phyloP scores from a whole-genome alignment of 179 eudicot species.

The Silene noctiflora region DNA sequence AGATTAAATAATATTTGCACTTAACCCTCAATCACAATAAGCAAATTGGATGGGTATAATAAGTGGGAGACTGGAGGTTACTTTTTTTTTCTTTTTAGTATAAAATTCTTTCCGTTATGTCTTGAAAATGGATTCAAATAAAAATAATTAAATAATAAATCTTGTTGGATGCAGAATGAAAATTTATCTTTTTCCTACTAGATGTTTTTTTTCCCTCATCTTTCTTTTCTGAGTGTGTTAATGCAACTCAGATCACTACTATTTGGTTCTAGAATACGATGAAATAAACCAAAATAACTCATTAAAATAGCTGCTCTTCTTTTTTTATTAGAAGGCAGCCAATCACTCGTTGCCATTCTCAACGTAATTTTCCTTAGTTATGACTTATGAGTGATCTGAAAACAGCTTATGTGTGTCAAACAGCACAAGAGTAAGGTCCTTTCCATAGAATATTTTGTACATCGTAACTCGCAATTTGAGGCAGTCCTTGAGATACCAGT shows the following conservation, averaged over 20 bases:
- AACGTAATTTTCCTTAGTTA: too few species aligned
- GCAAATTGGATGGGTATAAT: too few species aligned
- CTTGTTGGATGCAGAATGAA: neutral
- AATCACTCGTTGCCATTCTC: too few species aligned
- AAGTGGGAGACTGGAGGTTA: too few species aligned
- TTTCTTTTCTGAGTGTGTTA: neutral
- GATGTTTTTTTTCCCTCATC: neutral
- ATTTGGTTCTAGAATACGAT: neutral
- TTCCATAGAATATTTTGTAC: neutral
- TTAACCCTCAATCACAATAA: too few species aligned
- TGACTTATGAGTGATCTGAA: too few species aligned
- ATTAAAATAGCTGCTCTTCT: neutral
- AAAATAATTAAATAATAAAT: too few species aligned
- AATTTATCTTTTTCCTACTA: neutral
- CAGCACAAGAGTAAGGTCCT: neutral
- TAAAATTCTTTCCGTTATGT: too few species aligned
- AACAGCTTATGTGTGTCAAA: too few species aligned
- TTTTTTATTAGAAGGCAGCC: neutral
- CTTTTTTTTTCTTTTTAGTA: neutral
- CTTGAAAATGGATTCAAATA: too few species aligned
- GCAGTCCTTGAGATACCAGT: neutral
- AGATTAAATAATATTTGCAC: neutral
- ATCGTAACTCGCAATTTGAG: neutral
- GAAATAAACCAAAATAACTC: neutral
- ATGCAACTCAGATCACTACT: conserved; percentile 21